Base-by-base conservation (phyloP, 495 filamentous ascomycete species). In the Penicillium waksmanii region DNA sequence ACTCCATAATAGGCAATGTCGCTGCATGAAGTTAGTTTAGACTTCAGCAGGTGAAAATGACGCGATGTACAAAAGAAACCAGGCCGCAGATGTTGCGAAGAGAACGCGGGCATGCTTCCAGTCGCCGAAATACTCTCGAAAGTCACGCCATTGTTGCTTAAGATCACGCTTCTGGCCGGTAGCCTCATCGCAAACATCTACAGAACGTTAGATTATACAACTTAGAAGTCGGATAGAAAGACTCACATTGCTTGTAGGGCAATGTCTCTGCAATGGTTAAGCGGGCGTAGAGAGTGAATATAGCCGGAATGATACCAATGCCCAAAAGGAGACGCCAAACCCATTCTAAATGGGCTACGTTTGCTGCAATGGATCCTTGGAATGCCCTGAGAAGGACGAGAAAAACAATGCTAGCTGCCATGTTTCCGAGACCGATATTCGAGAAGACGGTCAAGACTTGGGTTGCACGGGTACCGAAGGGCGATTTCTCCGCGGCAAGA, bases 1-100 rank as follows among this genome's bases (percentile, higher is more conserved):
- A 71, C 60, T n/a, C 73, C 72, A 40, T 76, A 76, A 60, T 73
- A 75, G 21, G 73, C 71, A 38, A 75, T 70, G 38, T 75, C 73
- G 59, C 65, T 67, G 11, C 18, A 3, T 19, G 42, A 18, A 2
- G 36, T 57, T 27, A 57, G 42, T 31, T 23, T 8, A 3, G 0
- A 5, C 25, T 13, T 6, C 44, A 34, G 12, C 2, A 47, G n/a
- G n/a, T 15, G 9, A 6, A 21, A 1, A 3, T 31, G 12, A 3
- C 7, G 11, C 40, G 11, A 49, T 63, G 52, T 49, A 68, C 66
- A 61, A 68, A 0, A 66, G 58, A 35, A 69, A 66, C 64, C 66
- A 69, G 11, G 66, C 53, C 17, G 55, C 64, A 8, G 63, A 54
- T 10, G 64, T 69, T 18, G 67, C 67, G 18, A 67, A 60, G 6